phyloP scores from a whole-genome alignment of 495 filamentous ascomycete species.

The Bathelium albidoporum region DNA sequence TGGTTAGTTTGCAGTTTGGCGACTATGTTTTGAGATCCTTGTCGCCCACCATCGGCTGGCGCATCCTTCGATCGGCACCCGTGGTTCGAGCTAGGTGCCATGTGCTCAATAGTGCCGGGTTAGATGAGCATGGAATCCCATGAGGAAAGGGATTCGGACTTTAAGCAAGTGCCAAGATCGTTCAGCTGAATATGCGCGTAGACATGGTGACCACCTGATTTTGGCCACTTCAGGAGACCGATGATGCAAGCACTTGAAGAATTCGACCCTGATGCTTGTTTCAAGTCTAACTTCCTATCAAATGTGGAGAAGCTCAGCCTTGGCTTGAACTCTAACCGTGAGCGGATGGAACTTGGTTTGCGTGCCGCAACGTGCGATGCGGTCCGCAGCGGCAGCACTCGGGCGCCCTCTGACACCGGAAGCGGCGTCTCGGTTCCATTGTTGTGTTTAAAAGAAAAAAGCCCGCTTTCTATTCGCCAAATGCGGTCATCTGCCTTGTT shows the following conservation, averaged over 20 bases:
- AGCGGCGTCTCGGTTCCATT: too few species aligned
- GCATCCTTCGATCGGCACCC: neutral
- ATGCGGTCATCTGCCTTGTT: neutral
- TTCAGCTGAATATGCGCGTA: neutral
- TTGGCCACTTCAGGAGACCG: too few species aligned
- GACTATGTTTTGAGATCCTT: neutral
- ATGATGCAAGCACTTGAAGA: neutral
- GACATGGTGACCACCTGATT: too few species aligned
- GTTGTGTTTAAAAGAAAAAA: neutral
- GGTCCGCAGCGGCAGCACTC: neutral
- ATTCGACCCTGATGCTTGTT: neutral
- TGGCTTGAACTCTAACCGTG: neutral
- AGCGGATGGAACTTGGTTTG: neutral
- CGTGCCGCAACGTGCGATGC: neutral
- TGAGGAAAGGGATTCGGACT: neutral
- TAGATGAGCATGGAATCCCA: neutral
- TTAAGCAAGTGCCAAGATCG: neutral
- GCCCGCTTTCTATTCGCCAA: neutral
- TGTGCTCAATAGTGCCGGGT: neutral
- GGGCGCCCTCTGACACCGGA: neutral
- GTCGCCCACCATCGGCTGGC: neutral
- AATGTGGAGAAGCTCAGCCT: neutral
- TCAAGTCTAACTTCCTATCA: neutral
- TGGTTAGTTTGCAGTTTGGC: neutral
- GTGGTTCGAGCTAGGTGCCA: neutral